A percentile compares a stretch with the other conserved stretches of the same genome.
Evolutionary conservation across 306 rosid genomes (phyloP).

Genomic region (Biancaea sappan): DNA sequence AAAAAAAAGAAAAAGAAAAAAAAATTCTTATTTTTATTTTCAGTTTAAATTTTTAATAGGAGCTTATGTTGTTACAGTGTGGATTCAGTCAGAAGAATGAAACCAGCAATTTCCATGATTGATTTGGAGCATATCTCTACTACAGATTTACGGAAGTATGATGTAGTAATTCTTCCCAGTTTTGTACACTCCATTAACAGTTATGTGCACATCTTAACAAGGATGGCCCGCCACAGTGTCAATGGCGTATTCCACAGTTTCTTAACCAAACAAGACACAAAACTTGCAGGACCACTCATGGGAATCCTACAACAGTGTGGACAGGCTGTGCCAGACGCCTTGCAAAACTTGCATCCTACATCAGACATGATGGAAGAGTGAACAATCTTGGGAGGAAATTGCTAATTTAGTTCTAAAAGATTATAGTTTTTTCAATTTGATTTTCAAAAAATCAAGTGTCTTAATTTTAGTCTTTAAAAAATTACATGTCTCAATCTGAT

Average conservation of each 20-base stretch:
- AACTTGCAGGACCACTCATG: constrained; percentile 50
- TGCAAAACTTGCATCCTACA: constrained; percentile 46
- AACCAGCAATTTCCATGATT: constrained; percentile 43
- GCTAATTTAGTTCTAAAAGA: no score
- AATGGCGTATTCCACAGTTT: constrained; percentile 61
- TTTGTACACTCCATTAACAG: constrained; percentile 48
- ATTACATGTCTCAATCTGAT: no score
- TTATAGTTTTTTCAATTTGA: no score
- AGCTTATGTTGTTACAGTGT: constrained; percentile 41
- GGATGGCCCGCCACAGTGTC: constrained; percentile 62
- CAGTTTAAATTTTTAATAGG: neutral
- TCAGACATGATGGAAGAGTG: constrained; percentile 42
- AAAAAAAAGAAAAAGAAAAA: no score
- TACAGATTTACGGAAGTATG: constrained; percentile 50
- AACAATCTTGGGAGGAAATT: no score
- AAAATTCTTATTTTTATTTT: neutral
- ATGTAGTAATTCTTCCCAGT: constrained; percentile 51
- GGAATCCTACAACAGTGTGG: constrained; percentile 60
- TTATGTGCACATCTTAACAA: constrained; percentile 52
- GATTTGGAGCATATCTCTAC: constrained; percentile 44
- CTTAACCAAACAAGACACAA: constrained; percentile 47
- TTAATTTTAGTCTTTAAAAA: no score
- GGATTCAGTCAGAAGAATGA: constrained; percentile 33
- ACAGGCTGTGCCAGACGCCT: constrained; percentile 62
- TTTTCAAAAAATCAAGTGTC: no score